Evolutionary conservation across 2,329 filamentous ascomycete genomes (phyloP).

Genomic region (Dendrostoma leiphaemia): DNA sequence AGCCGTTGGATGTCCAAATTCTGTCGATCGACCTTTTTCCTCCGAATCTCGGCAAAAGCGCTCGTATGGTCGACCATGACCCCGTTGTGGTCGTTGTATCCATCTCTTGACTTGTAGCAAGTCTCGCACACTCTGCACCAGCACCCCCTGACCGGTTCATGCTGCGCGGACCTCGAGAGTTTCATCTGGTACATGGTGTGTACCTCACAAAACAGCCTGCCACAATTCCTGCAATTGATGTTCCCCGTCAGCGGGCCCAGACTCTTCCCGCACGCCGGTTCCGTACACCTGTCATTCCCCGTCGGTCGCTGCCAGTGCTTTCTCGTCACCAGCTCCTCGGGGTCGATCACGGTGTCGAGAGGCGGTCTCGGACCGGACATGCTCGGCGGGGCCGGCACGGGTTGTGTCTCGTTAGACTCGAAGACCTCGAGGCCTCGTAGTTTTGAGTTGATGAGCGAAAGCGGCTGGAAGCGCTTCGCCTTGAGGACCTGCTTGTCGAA

Average conservation of each 20-base stretch:
- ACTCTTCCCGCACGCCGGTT: conserved; percentile 79
- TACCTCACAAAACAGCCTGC: conserved; percentile 90
- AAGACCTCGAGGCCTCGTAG: conserved; percentile 90
- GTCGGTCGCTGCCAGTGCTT: conserved; percentile 84
- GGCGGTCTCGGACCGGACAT: conserved; percentile 37
- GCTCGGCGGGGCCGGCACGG: conserved; percentile 32
- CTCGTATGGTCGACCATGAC: conserved; percentile 68
- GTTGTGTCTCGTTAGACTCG: conserved; percentile 76
- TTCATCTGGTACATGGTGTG: conserved; percentile 99
- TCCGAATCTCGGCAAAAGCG: conserved; percentile 68
- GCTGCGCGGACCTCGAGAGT: conserved; percentile 80
- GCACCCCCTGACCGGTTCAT: conserved; percentile 84
- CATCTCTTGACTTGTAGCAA: conserved; percentile 95
- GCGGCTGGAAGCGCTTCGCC: conserved; percentile 87
- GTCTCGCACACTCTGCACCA: conserved; percentile 98
- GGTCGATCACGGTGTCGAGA: conserved; percentile 57
- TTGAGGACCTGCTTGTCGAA: conserved; percentile 93
- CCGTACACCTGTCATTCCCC: conserved; percentile 76
- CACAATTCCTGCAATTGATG: conserved; percentile 92
- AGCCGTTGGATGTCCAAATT: conserved; percentile 85
- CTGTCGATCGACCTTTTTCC: conserved; percentile 77
- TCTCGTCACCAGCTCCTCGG: conserved; percentile 85
- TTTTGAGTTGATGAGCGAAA: conserved; percentile 90
- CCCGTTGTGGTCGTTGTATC: conserved; percentile 88
- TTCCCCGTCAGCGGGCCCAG: conserved; percentile 77